Percentiles rank a stretch among this genome's conserved stretches.
Evolutionary conservation across 73 alveolate species (phyloP).

Genomic region (Paramecium sexaurelia): DNA sequence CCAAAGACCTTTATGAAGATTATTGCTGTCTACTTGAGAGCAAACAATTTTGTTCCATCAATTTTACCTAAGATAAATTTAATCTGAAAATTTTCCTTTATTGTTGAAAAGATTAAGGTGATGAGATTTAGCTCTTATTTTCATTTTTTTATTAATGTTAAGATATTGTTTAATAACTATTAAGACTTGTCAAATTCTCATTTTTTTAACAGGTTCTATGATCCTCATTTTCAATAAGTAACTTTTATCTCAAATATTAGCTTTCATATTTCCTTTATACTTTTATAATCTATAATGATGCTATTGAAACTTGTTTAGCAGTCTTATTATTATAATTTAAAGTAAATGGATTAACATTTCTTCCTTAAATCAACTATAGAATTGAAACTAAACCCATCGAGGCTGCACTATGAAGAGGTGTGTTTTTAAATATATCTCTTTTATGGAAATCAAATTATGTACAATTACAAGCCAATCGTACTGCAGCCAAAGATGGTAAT

Average conservation of each 20-base stretch:
- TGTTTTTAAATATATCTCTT: neutral
- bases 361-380: neutral
- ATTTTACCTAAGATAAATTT: neutral
- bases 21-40: neutral
- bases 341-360: neutral
- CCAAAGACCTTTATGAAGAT: neutral
- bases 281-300: constrained; percentile 6
- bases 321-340: constrained; percentile 1
- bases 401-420: constrained; percentile 38
- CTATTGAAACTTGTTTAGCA: constrained; percentile 13
- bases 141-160: neutral
- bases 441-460: neutral
- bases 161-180: neutral
- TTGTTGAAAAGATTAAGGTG: neutral
- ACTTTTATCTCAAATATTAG: neutral
- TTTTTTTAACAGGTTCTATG: neutral
- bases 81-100: neutral
- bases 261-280: constrained; percentile 16
- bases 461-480: neutral
- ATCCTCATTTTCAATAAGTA: neutral
- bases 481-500: constrained; percentile 35
- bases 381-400: neutral
- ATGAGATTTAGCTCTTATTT: neutral
- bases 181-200: neutral
- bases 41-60: neutral